These are phyloP conservation scores for Pilatotrama ljubarskyi DNA, from an alignment of 768 basidiomycete species.

Conservation along the genomic window DNA sequence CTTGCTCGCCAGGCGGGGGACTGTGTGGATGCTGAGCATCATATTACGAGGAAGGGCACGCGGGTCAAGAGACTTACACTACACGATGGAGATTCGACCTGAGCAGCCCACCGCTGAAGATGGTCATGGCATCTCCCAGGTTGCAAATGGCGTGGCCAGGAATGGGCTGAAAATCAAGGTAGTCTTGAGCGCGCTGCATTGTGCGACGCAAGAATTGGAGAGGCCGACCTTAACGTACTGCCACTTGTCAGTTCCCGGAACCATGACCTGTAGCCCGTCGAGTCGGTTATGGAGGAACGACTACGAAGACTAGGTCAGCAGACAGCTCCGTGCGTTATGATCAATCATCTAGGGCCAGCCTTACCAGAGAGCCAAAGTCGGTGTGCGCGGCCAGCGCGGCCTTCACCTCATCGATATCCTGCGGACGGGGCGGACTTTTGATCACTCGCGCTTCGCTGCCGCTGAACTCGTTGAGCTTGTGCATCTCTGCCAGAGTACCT, in stretches of 20 bases:
- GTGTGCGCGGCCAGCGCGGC: slow-evolving; percentile 38
- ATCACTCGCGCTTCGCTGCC: slow-evolving; percentile 37
- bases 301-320: slow-evolving; percentile 30
- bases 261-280: slow-evolving; percentile 69
- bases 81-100: slow-evolving; percentile 67
- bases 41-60: background rate
- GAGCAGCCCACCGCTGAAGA: slow-evolving; percentile 65
- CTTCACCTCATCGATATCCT: slow-evolving; percentile 27
- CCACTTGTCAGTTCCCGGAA: slow-evolving; percentile 62
- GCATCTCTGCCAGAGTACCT: slow-evolving; percentile 31
- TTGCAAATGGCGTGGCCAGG: slow-evolving; percentile 37
- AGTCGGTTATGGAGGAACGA: slow-evolving; percentile 70
- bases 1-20: slow-evolving; percentile 60
- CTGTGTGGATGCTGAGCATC: slow-evolving; percentile 4
- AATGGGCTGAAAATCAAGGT: slow-evolving; percentile 27
- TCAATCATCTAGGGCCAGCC: background rate
- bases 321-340: background rate
- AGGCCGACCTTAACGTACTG: slow-evolving; percentile 58
- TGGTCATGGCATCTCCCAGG: slow-evolving; percentile 56
- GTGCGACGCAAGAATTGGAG: no score
- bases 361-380: slow-evolving; percentile 38
- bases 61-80: slow-evolving; percentile 40
- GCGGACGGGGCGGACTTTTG: slow-evolving; percentile 31
- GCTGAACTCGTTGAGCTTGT: slow-evolving; percentile 30
- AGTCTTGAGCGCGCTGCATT: no score